Evolutionary conservation across 169 alveolate species (phyloP).

Genomic region (Plasmodium adleri): DNA sequence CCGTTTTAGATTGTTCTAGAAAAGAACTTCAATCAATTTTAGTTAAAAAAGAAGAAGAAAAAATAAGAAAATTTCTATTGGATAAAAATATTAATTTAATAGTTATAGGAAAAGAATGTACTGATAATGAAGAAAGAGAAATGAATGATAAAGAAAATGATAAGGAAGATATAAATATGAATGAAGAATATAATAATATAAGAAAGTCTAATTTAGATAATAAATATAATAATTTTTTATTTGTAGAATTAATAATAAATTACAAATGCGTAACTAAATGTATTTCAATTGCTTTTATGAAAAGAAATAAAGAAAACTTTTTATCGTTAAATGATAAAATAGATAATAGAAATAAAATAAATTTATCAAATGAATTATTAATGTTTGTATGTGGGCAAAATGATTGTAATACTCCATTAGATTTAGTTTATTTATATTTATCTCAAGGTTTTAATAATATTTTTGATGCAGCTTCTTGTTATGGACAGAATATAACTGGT

Average conservation of each 20-base stretch:
- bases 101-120: slow-evolving; percentile 84
- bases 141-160: slow-evolving; percentile 39
- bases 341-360: slow-evolving; percentile 61
- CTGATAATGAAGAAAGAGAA: slow-evolving; percentile 33
- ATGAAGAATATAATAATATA: background rate
- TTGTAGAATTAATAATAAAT: slow-evolving; percentile 71
- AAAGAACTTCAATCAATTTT: slow-evolving; percentile 84
- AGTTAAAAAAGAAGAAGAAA: slow-evolving; percentile 82
- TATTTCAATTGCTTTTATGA: slow-evolving; percentile 73
- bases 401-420: slow-evolving; percentile 75
- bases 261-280: slow-evolving; percentile 72
- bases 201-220: slow-evolving; percentile 20
- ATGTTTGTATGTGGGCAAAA: slow-evolving; percentile 77
- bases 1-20: slow-evolving; percentile 87
- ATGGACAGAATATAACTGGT: background rate
- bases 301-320: slow-evolving; percentile 69
- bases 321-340: slow-evolving; percentile 15
- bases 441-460: slow-evolving; percentile 76
- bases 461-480: slow-evolving; percentile 76
- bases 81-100: slow-evolving; percentile 83
- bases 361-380: slow-evolving; percentile 57
- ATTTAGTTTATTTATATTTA: slow-evolving; percentile 72
- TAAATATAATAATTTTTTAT: slow-evolving; percentile 33
- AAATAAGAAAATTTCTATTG: slow-evolving; percentile 79
- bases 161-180: background rate